Evolutionary conservation across 441 rosid species (phyloP), one percentile per base, ranked within the genome.

Genomic region (Geranium incanum): DNA sequence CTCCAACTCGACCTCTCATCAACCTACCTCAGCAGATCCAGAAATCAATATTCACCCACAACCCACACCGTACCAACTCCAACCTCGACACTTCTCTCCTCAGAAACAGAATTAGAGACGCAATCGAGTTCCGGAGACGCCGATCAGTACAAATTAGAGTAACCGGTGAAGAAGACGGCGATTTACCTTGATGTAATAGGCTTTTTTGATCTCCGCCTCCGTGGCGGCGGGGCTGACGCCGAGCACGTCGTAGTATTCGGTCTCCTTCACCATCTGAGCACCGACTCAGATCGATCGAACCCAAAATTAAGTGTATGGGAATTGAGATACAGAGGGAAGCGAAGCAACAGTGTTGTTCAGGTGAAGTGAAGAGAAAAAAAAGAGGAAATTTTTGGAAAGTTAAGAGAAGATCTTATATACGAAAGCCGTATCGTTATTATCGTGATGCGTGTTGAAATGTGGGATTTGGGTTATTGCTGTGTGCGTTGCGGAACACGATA

Each of bases 181-280:
- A 5, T 4, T 50, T 68, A 90, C 99, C 97, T 88, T 95, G 74
- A 86, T 85, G 84, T 95, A 95, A 80, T 95, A 95, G 70, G 99
- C 99, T 78, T 92, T 92, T 83, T 92, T 95, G 82, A 95, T 95
- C 89, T 92, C 89, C 36, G 97, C 86, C 78, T 92, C 99, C 5
- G 96, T 81, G 72, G 97, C 97, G 67, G 89, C 80, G 68, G 97
- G 97, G 83, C 86, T 89, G 79, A 95, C 96, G 64, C 94, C 97
- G 16, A 95, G 95, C n/a, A 92, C 91, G 72, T 95, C 99, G 84
- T 95, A 95, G 78, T 79, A 95, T 76, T 92, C 99, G 16, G 94
- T 95, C 82, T 95, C 97, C 80, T 85, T 92, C 55, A 90, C 99
- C 99, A 95, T 95, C 75, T 71, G 23, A 11, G 5, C 59, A 13